Evolutionary conservation across 1,284 basidiomycete genomes (phyloP).

Genomic region (Austropuccinia psidii): DNA sequence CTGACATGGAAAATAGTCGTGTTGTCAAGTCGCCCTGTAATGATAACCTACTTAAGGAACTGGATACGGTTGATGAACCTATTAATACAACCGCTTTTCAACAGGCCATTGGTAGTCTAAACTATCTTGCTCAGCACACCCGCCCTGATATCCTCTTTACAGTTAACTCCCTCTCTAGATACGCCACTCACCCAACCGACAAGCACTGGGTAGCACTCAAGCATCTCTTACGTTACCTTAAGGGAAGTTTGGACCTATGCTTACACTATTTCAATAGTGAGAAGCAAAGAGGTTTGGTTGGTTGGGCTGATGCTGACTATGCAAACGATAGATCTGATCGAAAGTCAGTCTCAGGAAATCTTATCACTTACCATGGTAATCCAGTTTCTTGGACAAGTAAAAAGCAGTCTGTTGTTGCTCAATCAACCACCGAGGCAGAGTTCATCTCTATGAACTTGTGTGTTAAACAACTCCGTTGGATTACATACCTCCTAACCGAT

Average conservation of each 20-base stretch:
- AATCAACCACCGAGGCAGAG: neutral
- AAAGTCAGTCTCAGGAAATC: neutral
- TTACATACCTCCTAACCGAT: neutral
- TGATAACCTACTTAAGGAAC: neutral
- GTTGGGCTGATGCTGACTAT: neutral
- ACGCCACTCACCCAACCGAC: neutral
- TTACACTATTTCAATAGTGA: neutral
- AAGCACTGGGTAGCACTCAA: neutral
- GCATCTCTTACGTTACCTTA: neutral
- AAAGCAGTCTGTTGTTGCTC: constrained; percentile 1
- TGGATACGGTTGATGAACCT: neutral
- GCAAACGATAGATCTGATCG: neutral
- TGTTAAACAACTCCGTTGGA: constrained; percentile 1
- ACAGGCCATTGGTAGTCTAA: neutral
- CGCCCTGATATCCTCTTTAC: neutral
- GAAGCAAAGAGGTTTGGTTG: no score
- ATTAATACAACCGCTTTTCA: neutral
- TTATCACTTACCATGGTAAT: neutral
- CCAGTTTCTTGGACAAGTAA: constrained; percentile 1
- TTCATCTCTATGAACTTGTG: neutral
- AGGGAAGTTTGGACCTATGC: neutral
- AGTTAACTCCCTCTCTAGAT: neutral
- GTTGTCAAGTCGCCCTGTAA: neutral
- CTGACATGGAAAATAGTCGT: neutral
- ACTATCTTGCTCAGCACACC: neutral